These are phyloP conservation scores for Tephrocybe sp. DNA, from an alignment of 768 basidiomycete species.

Conservation along the genomic window DNA sequence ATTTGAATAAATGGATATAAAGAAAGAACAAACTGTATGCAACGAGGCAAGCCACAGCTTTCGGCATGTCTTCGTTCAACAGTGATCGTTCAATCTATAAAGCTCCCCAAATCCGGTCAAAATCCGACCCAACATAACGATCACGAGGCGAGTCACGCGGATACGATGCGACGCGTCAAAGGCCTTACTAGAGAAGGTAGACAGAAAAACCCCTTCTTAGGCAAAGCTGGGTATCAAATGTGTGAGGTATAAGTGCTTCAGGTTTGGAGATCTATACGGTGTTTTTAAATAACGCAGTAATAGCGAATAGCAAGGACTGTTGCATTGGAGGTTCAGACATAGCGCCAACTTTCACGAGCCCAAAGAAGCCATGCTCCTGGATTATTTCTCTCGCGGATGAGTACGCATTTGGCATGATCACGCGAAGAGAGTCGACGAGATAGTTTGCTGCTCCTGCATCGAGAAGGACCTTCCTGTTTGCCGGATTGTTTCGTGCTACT, in stretches of 20 bases:
- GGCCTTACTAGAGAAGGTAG: too few species aligned
- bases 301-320: conserved; percentile 8
- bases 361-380: conserved; percentile 8
- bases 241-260: too few species aligned
- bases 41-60: conserved; percentile 8
- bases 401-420: conserved; percentile 6
- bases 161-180: background rate
- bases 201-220: too few species aligned
- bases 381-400: conserved; percentile 1
- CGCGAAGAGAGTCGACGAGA: conserved; percentile 9
- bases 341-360: conserved; percentile 2
- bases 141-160: background rate
- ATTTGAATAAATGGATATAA: background rate
- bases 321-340: conserved; percentile 6
- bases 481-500: conserved; percentile 2
- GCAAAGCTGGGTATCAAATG: too few species aligned
- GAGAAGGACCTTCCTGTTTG: conserved; percentile 8
- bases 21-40: background rate
- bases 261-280: too few species aligned
- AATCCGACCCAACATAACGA: background rate
- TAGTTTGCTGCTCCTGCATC: conserved; percentile 12
- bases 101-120: background rate
- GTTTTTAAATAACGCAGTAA: conserved; percentile 9
- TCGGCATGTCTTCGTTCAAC: conserved; percentile 5
- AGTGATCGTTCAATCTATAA: background rate